phyloP scores from a whole-genome alignment of 495 filamentous ascomycete species.

The Astrothelium macrocarpum region DNA sequence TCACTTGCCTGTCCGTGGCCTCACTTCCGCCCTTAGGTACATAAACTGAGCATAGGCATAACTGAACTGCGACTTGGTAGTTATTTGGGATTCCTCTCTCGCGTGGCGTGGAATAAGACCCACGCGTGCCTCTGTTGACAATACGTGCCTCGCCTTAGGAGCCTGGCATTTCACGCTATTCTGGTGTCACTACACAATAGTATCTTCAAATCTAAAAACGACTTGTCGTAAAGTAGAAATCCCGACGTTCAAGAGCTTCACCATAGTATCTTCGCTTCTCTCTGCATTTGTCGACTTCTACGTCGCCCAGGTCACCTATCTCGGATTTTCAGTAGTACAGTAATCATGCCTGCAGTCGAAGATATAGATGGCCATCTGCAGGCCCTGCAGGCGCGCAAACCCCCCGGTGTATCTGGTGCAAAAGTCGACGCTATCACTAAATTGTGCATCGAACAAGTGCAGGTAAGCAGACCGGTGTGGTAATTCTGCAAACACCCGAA shows the following conservation, averaged over 20 bases:
- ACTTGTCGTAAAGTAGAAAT: conserved; percentile 1
- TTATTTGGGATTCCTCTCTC: neutral
- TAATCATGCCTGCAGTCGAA: conserved; percentile 69
- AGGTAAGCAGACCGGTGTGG: conserved; percentile 54
- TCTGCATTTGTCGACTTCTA: neutral
- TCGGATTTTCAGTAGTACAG: neutral
- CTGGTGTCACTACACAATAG: conserved; percentile 6
- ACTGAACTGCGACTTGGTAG: neutral
- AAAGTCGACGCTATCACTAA: conserved; percentile 79
- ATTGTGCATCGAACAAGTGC: conserved; percentile 79
- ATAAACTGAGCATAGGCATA: neutral
- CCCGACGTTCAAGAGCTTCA: neutral
- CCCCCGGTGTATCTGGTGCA: conserved; percentile 84
- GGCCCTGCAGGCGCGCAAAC: conserved; percentile 81
- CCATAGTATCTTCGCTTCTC: neutral
- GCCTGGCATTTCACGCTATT: neutral
- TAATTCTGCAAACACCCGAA: neutral
- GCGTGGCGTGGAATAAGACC: neutral
- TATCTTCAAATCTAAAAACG: neutral
- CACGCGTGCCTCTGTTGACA: neutral
- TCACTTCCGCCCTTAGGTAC: neutral
- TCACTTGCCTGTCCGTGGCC: neutral
- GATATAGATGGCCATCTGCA: conserved; percentile 85
- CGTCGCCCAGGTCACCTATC: neutral
- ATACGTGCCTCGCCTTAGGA: neutral